Evolutionary conservation across 257 asterid genomes (phyloP).

Genomic region (Plantago major): DNA sequence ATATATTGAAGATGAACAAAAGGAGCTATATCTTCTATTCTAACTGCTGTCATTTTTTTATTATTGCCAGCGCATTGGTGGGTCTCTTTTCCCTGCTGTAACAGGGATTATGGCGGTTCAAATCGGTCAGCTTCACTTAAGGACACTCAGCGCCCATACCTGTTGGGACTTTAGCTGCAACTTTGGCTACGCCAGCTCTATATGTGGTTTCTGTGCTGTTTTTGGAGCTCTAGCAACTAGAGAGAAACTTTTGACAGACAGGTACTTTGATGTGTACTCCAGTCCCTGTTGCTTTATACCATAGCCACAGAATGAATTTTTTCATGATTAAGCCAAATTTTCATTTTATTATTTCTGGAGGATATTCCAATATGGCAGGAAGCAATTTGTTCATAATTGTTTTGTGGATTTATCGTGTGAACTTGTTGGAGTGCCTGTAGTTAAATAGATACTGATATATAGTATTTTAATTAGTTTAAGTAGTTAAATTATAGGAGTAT

Average conservation of each 20-base stretch:
- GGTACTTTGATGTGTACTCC: slow-evolving; percentile 36
- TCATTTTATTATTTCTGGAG: too few species aligned
- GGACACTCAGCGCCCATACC: slow-evolving; percentile 99
- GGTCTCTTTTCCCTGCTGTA: slow-evolving; percentile 99
- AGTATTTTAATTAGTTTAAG: too few species aligned
- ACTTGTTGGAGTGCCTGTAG: too few species aligned
- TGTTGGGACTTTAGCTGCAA: slow-evolving; percentile 91
- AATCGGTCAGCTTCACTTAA: slow-evolving; percentile 96
- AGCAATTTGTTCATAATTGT: too few species aligned
- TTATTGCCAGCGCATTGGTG: slow-evolving; percentile 84
- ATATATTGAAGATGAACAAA: slow-evolving; percentile 11
- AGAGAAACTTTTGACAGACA: slow-evolving; percentile 95
- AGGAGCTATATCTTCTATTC: slow-evolving; percentile 24
- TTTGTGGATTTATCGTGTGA: too few species aligned
- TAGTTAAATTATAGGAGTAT: too few species aligned
- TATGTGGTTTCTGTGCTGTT: slow-evolving; percentile 73
- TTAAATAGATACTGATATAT: too few species aligned
- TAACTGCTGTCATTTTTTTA: slow-evolving; percentile 29
- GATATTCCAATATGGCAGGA: too few species aligned
- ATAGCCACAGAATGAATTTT: too few species aligned
- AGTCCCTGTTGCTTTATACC: not conserved
- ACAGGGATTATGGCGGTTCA: slow-evolving; percentile 99
- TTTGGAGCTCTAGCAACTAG: slow-evolving; percentile 97
- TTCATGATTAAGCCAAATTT: too few species aligned
- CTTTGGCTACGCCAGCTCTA: slow-evolving; percentile 68